These are phyloP conservation scores for Vitis cinerea DNA, from an alignment of 164 flowering plant genomes.

Conservation along the genomic window DNA sequence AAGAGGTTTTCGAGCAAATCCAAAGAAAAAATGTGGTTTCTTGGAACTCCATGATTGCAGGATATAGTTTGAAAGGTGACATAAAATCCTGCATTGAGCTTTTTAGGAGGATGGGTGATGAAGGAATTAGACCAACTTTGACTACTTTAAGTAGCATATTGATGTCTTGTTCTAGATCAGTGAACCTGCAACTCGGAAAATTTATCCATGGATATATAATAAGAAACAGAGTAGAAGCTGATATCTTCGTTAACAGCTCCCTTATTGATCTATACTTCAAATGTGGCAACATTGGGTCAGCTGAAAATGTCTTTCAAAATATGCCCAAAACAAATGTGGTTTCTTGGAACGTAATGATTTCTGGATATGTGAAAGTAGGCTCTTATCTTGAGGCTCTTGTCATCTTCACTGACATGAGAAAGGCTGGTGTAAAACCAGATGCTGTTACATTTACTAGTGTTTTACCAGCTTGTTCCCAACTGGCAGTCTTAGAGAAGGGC, in stretches of 20 bases:
- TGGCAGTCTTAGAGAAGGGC: conserved; percentile 64
- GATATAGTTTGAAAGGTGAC: conserved; percentile 50
- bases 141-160: conserved; percentile 61
- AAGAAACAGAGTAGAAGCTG: conserved; percentile 36
- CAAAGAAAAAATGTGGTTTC: conserved; percentile 42
- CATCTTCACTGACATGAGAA: conserved; percentile 43
- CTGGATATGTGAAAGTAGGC: conserved; percentile 58
- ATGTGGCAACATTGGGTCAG: conserved; percentile 45
- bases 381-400: conserved; percentile 52
- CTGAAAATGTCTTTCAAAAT: conserved; percentile 45
- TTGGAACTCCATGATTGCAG: conserved; percentile 68
- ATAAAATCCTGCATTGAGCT: conserved; percentile 50
- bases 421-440: conserved; percentile 43
- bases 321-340: conserved; percentile 39
- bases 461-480: conserved; percentile 66
- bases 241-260: conserved; percentile 37
- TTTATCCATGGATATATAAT: conserved; percentile 63
- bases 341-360: conserved; percentile 76
- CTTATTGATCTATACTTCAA: conserved; percentile 70
- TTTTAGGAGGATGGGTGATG: conserved; percentile 49
- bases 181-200: conserved; percentile 46
- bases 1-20: conserved; percentile 51
- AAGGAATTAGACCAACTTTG: conserved; percentile 41
- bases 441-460: conserved; percentile 58
- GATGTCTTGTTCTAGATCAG: conserved; percentile 55